Percentiles rank a stretch among this genome's conserved stretches.
These are phyloP conservation scores for Hymenoscyphus salicellus DNA, from an alignment of 2,329 filamentous ascomycete genomes.

Conservation along the genomic window DNA sequence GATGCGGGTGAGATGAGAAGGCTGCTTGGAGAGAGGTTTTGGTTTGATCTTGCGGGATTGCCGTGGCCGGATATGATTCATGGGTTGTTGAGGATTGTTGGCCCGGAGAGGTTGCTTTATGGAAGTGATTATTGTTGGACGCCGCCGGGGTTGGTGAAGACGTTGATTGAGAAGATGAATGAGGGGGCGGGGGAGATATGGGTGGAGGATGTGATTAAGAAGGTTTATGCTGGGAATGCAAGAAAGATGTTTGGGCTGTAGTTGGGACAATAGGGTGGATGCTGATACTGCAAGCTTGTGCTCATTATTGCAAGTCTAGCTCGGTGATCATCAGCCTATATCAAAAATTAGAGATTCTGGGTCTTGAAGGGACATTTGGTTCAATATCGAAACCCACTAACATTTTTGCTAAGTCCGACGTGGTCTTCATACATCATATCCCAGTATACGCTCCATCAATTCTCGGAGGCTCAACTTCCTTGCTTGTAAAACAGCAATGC, in stretches of 20 bases:
- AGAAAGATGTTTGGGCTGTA: no score
- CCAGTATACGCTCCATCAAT: slow-evolving; percentile 18
- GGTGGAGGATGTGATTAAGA: no score
- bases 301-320: no score
- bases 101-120: neutral
- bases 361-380: no score
- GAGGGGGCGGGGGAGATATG: neutral
- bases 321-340: no score
- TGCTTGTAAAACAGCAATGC: slow-evolving; percentile 22
- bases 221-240: no score
- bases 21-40: neutral
- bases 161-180: neutral
- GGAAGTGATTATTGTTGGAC: slow-evolving; percentile 9
- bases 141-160: neutral
- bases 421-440: no score
- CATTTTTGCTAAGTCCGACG: no score
- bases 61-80: neutral
- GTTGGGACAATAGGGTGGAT: no score
- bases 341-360: no score
- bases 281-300: no score
- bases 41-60: slow-evolving; percentile 10
- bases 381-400: no score
- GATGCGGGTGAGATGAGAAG: neutral
- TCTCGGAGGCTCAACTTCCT: slow-evolving; percentile 16
- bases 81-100: neutral